A percentile compares a stretch with the other conserved stretches of the same genome.
These are phyloP conservation scores for Globisporangium sylvaticum DNA, from an alignment of 352 stramenopile genomes.

Conservation along the genomic window DNA sequence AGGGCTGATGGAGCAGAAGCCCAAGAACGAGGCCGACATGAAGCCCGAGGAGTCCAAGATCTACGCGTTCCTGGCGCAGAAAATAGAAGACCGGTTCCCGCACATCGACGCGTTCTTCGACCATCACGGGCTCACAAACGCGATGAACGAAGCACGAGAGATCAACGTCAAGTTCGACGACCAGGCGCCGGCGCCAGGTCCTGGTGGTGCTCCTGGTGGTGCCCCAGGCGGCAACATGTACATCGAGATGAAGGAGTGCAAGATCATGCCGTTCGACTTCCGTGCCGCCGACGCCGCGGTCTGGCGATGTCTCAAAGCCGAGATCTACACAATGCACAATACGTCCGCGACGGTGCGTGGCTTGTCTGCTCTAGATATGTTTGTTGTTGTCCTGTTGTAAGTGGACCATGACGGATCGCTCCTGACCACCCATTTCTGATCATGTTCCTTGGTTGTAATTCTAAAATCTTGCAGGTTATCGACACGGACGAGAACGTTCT, in stretches of 20 bases:
- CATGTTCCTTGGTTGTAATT: too few species aligned
- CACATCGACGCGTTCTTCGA: slow-evolving; percentile 14
- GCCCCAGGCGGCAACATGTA: slow-evolving; percentile 8
- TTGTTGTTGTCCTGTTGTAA: background rate
- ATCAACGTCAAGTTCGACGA: slow-evolving; percentile 16
- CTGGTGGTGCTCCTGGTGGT: background rate
- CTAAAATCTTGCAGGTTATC: slow-evolving; percentile 10
- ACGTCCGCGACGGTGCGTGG: slow-evolving; percentile 12
- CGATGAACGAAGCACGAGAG: slow-evolving; percentile 6
- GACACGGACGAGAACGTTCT: slow-evolving; percentile 14
- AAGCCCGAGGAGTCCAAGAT: slow-evolving; percentile 20
- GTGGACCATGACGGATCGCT: background rate
- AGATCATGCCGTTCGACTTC: slow-evolving; percentile 49
- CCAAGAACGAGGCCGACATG: slow-evolving; percentile 12
- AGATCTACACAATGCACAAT: slow-evolving; percentile 20
- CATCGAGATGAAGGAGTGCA: slow-evolving; percentile 50
- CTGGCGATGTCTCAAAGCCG: slow-evolving; percentile 32
- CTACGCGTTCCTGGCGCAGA: slow-evolving; percentile 16
- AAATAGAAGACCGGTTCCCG: slow-evolving; percentile 16
- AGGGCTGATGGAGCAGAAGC: slow-evolving; percentile 11
- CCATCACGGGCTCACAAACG: background rate
- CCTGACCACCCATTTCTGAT: background rate
- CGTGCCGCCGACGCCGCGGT: slow-evolving; percentile 25
- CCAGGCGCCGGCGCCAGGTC: too few species aligned
- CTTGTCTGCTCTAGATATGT: background rate